phyloP scores from a whole-genome alignment of 768 basidiomycete genomes.

The Rhodotorula babjevae region DNA sequence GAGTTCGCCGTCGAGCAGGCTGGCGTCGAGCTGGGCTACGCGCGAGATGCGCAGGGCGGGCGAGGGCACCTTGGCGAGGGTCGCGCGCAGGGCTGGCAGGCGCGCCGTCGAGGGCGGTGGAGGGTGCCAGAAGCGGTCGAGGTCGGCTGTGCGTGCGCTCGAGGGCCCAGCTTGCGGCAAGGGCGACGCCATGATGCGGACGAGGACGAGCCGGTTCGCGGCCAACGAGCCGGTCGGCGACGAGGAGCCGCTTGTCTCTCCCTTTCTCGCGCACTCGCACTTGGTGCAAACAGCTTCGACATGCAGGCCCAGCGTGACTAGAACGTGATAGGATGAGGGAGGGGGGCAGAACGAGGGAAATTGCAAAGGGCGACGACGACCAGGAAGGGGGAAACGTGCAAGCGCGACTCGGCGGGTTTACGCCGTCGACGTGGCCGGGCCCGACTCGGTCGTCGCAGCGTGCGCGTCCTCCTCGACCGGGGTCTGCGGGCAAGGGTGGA shows the following conservation, averaged over 20 bases:
- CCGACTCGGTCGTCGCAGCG: constrained; percentile 26
- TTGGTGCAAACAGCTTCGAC: too few relatives aligned
- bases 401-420: background rate
- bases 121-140: constrained; percentile 32
- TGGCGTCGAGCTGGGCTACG: constrained; percentile 86
- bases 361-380: background rate
- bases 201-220: background rate
- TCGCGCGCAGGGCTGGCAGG: constrained; percentile 12
- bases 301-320: background rate
- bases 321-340: background rate
- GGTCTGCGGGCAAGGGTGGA: background rate
- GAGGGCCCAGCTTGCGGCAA: background rate
- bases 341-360: background rate
- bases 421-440: constrained; percentile 3
- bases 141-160: background rate
- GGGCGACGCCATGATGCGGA: background rate
- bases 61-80: constrained; percentile 5
- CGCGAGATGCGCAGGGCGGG: constrained; percentile 53
- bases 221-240: too few relatives aligned
- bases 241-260: too few relatives aligned
- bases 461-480: constrained; percentile 27
- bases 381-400: background rate
- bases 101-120: background rate
- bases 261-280: background rate
- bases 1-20: constrained; percentile 82